These are phyloP conservation scores for Volutella citrinella DNA, from an alignment of 2,329 filamentous ascomycete genomes.

Conservation along the genomic window DNA sequence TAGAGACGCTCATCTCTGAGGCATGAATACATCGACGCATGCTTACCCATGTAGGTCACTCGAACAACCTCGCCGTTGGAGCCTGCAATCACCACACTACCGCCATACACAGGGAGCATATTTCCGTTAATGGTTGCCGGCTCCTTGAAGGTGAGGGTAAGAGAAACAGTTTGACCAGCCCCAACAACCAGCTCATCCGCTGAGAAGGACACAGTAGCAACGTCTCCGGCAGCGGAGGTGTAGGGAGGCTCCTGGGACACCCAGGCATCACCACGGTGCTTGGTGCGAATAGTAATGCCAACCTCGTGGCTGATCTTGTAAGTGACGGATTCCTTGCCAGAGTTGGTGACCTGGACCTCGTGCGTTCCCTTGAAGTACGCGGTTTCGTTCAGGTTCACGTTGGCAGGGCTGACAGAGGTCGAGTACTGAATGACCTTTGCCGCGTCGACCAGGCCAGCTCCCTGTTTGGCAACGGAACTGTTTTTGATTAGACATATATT, in stretches of 20 bases:
- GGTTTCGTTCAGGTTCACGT: slow-evolving; percentile 9
- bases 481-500: neutral
- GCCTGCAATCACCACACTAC: slow-evolving; percentile 2
- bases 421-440: slow-evolving; percentile 2
- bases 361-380: slow-evolving; percentile 5
- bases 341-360: slow-evolving; percentile 4
- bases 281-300: slow-evolving; percentile 1
- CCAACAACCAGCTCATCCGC: neutral
- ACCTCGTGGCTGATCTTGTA: slow-evolving; percentile 5
- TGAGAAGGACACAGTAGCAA: slow-evolving; percentile 1
- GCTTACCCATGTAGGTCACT: slow-evolving; percentile 9
- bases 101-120: slow-evolving; percentile 7
- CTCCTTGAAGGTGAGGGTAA: slow-evolving; percentile 1
- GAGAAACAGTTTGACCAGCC: neutral
- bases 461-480: slow-evolving; percentile 4
- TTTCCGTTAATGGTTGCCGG: neutral
- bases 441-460: slow-evolving; percentile 3
- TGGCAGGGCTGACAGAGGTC: slow-evolving; percentile 4
- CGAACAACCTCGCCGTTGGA: slow-evolving; percentile 4
- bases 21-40: neutral
- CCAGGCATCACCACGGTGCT: slow-evolving; percentile 3
- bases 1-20: too few species aligned
- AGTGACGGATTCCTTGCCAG: slow-evolving; percentile 2
- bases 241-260: neutral
- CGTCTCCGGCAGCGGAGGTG: neutral